A percentile compares a stretch with the other conserved stretches of the same genome.
Evolutionary conservation across 331 rosid genomes (phyloP).

Genomic region (Ulmus americana): DNA sequence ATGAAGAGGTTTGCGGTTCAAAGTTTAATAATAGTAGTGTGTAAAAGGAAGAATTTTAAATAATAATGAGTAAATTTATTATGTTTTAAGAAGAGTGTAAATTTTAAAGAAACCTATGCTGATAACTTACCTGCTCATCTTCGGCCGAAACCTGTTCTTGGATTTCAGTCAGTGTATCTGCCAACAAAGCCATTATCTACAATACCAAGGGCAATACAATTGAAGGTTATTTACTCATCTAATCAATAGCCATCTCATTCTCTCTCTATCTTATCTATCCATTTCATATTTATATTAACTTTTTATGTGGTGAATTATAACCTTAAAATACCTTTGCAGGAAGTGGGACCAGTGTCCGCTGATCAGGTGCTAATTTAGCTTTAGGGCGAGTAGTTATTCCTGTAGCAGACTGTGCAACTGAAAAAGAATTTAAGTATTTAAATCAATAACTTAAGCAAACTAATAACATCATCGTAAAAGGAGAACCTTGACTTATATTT

Average conservation of each 20-base stretch:
- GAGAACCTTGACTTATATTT: constrained; percentile 57
- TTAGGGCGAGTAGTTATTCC: constrained; percentile 78
- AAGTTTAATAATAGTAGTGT: too few relatives aligned
- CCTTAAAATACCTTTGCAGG: constrained; percentile 50
- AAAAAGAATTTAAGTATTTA: constrained; percentile 13
- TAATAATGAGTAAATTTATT: too few relatives aligned
- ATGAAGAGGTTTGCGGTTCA: too few relatives aligned
- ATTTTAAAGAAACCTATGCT: too few relatives aligned
- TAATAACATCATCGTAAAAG: not conserved
- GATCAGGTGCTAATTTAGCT: constrained; percentile 70
- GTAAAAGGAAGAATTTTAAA: too few relatives aligned
- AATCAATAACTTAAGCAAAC: constrained; percentile 21
- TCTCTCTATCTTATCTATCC: too few relatives aligned
- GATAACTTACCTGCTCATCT: constrained; percentile 52
- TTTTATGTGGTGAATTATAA: constrained; percentile 5
- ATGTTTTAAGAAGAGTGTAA: too few relatives aligned
- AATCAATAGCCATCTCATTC: not conserved
- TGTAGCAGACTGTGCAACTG: constrained; percentile 35
- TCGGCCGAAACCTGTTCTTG: constrained; percentile 72
- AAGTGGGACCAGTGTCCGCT: constrained; percentile 68
- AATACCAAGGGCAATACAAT: constrained; percentile 1
- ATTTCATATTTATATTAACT: not conserved
- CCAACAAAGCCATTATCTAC: constrained; percentile 66
- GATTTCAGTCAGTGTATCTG: constrained; percentile 69
- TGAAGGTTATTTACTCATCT: not conserved